phyloP scores from a whole-genome alignment of 495 filamentous ascomycete species.

The Recurvomyces mirabilis region DNA sequence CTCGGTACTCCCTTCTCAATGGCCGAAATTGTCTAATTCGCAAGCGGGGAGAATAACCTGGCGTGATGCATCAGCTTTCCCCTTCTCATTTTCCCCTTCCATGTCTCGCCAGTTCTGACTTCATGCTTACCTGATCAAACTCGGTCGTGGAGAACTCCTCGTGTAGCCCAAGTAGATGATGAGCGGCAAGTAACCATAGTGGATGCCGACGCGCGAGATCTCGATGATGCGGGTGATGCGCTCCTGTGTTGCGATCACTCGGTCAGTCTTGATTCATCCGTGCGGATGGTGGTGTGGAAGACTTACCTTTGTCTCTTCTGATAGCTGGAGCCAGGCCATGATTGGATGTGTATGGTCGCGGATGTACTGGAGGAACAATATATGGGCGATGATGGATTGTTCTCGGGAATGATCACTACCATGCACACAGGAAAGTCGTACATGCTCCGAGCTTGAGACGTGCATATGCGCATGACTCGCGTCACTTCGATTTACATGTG shows the following conservation, averaged over 20 bases:
- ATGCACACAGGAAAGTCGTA: too few species aligned
- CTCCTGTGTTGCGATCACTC: slow-evolving; percentile 49
- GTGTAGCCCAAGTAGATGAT: slow-evolving; percentile 97
- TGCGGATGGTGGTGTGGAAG: not conserved
- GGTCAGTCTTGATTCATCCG: slow-evolving; percentile 3
- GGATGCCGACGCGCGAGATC: slow-evolving; percentile 85
- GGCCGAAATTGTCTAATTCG: slow-evolving; percentile 13
- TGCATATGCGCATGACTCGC: too few species aligned
- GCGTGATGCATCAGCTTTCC: not conserved
- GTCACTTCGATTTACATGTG: too few species aligned
- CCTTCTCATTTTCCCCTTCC: not conserved
- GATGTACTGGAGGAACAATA: too few species aligned
- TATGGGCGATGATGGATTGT: too few species aligned
- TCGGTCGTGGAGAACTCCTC: slow-evolving; percentile 78
- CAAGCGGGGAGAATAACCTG: slow-evolving; percentile 34
- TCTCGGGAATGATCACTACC: too few species aligned
- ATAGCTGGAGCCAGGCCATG: slow-evolving; percentile 56
- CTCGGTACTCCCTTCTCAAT: too few species aligned
- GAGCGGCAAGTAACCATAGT: slow-evolving; percentile 95
- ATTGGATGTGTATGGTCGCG: not conserved
- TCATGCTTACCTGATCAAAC: slow-evolving; percentile 93
- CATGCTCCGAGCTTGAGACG: too few species aligned
- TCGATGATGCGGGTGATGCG: slow-evolving; percentile 93
- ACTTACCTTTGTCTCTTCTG: slow-evolving; percentile 87
- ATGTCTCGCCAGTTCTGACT: too few species aligned